Conservation (phyloP, 202 grass and related monocot genomes). For the Panicum virgatum region DNA sequence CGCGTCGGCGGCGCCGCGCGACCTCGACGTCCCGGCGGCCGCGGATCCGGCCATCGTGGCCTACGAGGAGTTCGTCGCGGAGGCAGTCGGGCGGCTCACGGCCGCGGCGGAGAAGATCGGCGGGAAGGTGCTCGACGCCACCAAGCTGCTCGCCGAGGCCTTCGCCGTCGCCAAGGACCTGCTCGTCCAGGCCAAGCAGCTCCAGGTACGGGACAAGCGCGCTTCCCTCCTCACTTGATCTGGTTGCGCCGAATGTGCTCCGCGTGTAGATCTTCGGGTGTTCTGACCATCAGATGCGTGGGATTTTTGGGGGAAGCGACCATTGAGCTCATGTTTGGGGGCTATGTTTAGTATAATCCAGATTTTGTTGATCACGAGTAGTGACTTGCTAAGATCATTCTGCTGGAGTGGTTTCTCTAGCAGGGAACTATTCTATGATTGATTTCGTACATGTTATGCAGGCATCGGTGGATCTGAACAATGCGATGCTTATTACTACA, state of each 20-base stretch:
- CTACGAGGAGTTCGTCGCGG: slow-evolving; percentile 70
- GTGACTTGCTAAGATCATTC: not conserved
- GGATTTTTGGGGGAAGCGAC: not conserved
- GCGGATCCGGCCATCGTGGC: slow-evolving; percentile 75
- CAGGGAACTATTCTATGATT: not conserved
- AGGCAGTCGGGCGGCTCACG: slow-evolving; percentile 51
- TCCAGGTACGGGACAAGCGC: slow-evolving; percentile 50
- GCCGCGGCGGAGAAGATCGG: slow-evolving; percentile 79
- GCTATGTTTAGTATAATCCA: not conserved
- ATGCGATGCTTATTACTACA: not conserved
- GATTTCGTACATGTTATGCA: not conserved
- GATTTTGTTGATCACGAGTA: not conserved
- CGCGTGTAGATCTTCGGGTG: slow-evolving; percentile 25
- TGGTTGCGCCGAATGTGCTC: not conserved
- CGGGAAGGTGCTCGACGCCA: slow-evolving; percentile 77
- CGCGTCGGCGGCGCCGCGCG: slow-evolving; percentile 32
- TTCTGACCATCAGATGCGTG: not conserved
- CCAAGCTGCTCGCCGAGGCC: slow-evolving; percentile 77
- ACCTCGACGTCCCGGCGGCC: slow-evolving; percentile 37
- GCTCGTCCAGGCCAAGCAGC: slow-evolving; percentile 77
- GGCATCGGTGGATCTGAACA: slow-evolving; percentile 33
- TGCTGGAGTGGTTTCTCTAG: not conserved
- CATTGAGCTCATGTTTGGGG: slow-evolving; percentile 25
- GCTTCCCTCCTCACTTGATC: slow-evolving; percentile 16
- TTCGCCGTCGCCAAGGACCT: slow-evolving; percentile 71